Percentiles rank a stretch among this genome's conserved stretches.
Conservation (phyloP, 805 yeast genomes). For the Yamadazyma tumulicola region DNA sequence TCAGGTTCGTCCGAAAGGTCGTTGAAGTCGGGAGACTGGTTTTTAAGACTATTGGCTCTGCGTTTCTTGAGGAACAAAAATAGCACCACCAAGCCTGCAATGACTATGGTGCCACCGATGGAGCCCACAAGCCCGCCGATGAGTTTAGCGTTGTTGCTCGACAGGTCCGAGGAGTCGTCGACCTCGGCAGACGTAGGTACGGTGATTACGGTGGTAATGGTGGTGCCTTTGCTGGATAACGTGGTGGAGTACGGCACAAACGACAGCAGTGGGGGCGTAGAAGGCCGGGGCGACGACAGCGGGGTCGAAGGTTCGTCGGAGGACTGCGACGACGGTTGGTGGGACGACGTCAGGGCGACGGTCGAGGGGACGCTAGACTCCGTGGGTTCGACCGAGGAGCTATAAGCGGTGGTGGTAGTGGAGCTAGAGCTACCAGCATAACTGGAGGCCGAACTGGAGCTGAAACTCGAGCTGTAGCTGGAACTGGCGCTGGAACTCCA, state of each 20-base stretch:
- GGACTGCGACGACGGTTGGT: not conserved
- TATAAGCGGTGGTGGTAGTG: not conserved
- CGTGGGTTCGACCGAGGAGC: not conserved
- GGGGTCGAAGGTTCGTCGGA: not conserved
- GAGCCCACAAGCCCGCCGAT: constrained; percentile 47
- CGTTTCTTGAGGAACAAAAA: constrained; percentile 34
- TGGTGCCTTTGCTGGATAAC: constrained; percentile 23
- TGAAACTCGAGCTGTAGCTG: not conserved
- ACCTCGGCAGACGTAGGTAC: constrained; percentile 27
- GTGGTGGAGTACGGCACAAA: constrained; percentile 14
- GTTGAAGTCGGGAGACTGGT: constrained; percentile 44
- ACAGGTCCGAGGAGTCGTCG: constrained; percentile 10
- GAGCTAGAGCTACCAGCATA: not conserved
- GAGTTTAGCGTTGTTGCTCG: constrained; percentile 29
- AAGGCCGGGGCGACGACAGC: constrained; percentile 5
- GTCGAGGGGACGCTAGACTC: not conserved
- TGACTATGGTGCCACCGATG: constrained; percentile 42
- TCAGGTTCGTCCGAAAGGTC: constrained; percentile 13
- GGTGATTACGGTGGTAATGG: constrained; percentile 38
- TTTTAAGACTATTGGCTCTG: constrained; percentile 25
- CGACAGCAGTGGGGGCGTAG: not conserved
- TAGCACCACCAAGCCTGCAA: constrained; percentile 33
- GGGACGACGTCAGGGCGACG: not conserved
- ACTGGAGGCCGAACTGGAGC: not conserved
- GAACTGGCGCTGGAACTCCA: not conserved